Evolutionary conservation across 805 yeast genomes (phyloP).

Genomic region (Vanderwaltozyma verrucispora): DNA sequence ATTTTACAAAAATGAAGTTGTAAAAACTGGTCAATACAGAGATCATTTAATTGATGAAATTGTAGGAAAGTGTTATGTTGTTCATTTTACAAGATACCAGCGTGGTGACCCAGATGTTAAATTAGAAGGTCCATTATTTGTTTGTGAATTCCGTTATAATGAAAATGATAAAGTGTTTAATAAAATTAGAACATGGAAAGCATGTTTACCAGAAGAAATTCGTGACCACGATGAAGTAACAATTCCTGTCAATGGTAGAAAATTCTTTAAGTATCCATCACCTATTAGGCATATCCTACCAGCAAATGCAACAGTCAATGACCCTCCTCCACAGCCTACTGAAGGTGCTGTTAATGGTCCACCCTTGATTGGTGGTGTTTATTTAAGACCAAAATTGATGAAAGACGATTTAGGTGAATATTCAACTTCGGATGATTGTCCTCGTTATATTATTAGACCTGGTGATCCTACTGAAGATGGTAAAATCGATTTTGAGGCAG

Average conservation of each 20-base stretch:
- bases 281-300: slow-evolving; percentile 76
- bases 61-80: slow-evolving; percentile 87
- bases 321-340: slow-evolving; percentile 73
- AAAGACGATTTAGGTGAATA: slow-evolving; percentile 80
- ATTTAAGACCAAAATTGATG: slow-evolving; percentile 60
- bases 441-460: slow-evolving; percentile 35
- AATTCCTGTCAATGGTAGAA: slow-evolving; percentile 56
- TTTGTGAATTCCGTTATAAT: slow-evolving; percentile 91
- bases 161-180: slow-evolving; percentile 85
- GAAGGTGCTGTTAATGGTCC: slow-evolving; percentile 81
- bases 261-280: slow-evolving; percentile 66
- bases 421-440: slow-evolving; percentile 38
- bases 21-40: slow-evolving; percentile 92
- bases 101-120: slow-evolving; percentile 86
- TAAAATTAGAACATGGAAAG: slow-evolving; percentile 96
- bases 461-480: slow-evolving; percentile 31
- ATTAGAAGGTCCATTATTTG: slow-evolving; percentile 73
- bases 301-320: slow-evolving; percentile 60
- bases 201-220: slow-evolving; percentile 94
- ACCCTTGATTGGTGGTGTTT: slow-evolving; percentile 86
- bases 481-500: slow-evolving; percentile 25
- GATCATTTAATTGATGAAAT: slow-evolving; percentile 85
- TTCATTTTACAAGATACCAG: slow-evolving; percentile 87
- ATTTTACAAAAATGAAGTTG: slow-evolving; percentile 89
- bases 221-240: slow-evolving; percentile 76